Percentiles rank a stretch among this genome's conserved stretches.
phyloP scores from a whole-genome alignment of 2,329 filamentous ascomycete genomes.

The Aspergillus unguis region DNA sequence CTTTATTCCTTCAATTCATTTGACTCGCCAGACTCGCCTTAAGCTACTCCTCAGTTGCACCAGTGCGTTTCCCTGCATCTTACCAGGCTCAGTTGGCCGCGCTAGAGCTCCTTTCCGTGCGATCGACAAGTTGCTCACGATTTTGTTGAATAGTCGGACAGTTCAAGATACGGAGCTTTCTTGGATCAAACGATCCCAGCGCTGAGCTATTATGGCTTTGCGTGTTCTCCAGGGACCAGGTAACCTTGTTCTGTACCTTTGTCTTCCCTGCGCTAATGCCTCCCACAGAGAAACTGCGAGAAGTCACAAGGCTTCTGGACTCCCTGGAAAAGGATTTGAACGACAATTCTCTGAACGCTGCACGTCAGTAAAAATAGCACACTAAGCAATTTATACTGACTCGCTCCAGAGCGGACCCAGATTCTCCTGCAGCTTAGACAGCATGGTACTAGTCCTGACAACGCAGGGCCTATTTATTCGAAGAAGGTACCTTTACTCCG shows the following conservation, averaged over 20 bases:
- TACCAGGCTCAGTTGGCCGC: not conserved
- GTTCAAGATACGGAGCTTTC: not conserved
- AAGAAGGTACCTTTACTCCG: constrained; percentile 55
- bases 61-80: not conserved
- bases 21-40: not conserved
- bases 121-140: not conserved
- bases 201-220: constrained; percentile 22
- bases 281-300: constrained; percentile 61
- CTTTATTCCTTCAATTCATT: not conserved
- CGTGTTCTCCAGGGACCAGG: constrained; percentile 27
- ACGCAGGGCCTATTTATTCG: constrained; percentile 82
- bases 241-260: constrained; percentile 7
- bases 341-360: constrained; percentile 55
- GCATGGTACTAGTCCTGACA: constrained; percentile 66
- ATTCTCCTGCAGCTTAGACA: constrained; percentile 67
- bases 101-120: not conserved
- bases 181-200: not conserved
- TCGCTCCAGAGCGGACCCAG: constrained; percentile 33
- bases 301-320: constrained; percentile 63
- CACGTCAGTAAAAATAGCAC: constrained; percentile 50
- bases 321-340: constrained; percentile 62
- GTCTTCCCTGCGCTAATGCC: not conserved
- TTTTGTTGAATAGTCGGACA: not conserved
- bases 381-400: not conserved
- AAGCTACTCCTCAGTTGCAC: no score